Percentiles rank a stretch among this genome's conserved stretches.
These are phyloP conservation scores for Knufia fluminis DNA, from an alignment of 2,329 filamentous ascomycete species.

Conservation along the genomic window DNA sequence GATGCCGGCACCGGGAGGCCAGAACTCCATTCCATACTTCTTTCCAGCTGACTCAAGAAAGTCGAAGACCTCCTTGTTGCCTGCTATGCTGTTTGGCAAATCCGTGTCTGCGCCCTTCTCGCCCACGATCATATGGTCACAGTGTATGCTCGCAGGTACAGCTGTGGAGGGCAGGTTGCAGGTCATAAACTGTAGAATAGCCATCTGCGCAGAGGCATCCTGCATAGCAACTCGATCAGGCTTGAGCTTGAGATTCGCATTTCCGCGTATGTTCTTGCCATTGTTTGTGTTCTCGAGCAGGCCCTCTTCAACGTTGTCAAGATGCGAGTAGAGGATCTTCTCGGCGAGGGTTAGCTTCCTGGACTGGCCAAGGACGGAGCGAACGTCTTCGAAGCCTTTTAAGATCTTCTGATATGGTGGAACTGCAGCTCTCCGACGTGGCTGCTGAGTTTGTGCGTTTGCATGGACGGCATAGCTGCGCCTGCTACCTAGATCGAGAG, in stretches of 20 bases:
- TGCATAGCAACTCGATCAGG: constrained; percentile 98
- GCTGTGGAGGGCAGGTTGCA: constrained; percentile 82
- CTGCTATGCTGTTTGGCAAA: constrained; percentile 71
- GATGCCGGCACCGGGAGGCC: constrained; percentile 86
- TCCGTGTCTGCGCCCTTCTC: constrained; percentile 82
- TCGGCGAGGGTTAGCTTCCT: constrained; percentile 76
- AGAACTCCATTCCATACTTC: constrained; percentile 91
- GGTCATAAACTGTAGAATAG: constrained; percentile 95
- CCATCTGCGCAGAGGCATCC: constrained; percentile 98
- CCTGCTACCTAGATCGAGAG: constrained; percentile 15
- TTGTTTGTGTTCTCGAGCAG: constrained; percentile 74
- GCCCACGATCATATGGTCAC: constrained; percentile 97
- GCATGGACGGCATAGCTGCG: constrained; percentile 19
- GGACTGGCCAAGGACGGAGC: constrained; percentile 57
- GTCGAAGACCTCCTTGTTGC: constrained; percentile 95
- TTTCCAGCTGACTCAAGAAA: constrained; percentile 88
- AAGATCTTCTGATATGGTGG: constrained; percentile 78
- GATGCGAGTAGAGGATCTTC: constrained; percentile 95
- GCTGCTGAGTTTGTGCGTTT: constrained; percentile 7
- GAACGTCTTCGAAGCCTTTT: constrained; percentile 65
- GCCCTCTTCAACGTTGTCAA: constrained; percentile 81
- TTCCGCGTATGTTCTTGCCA: constrained; percentile 73
- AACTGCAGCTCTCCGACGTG: constrained; percentile 31
- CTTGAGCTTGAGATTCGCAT: constrained; percentile 90
- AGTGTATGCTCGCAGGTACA: constrained; percentile 95